Percentiles rank a stretch among this genome's conserved stretches.
These are phyloP conservation scores for Mangifera indica DNA, from an alignment of 345 rosid species.

Conservation along the genomic window DNA sequence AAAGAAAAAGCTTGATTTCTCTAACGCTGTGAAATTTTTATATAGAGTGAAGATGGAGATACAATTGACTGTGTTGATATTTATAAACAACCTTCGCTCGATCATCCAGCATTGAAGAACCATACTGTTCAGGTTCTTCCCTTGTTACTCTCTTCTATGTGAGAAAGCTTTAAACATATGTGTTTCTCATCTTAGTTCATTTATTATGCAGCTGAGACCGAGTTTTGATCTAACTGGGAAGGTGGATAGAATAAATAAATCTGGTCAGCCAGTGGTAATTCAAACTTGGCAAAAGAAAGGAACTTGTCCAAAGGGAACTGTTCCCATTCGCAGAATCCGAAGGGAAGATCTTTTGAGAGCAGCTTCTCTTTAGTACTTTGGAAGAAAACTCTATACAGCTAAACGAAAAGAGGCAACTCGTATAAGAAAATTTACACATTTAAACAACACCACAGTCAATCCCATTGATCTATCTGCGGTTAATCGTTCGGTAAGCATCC, in stretches of 20 bases:
- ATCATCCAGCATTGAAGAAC: conserved; percentile 27
- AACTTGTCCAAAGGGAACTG: conserved; percentile 41
- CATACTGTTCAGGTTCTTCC: conserved; percentile 31
- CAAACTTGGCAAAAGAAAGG: conserved; percentile 51
- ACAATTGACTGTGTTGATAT: conserved; percentile 37
- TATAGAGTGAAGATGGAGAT: conserved; percentile 29
- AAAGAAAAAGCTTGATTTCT: background rate
- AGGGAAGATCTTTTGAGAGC: conserved; percentile 39
- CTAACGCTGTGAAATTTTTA: background rate
- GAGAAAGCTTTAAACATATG: too few relatives aligned
- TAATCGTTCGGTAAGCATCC: conserved; percentile 33
- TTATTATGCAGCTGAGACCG: conserved; percentile 38
- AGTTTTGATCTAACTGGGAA: conserved; percentile 20
- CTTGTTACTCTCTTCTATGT: background rate
- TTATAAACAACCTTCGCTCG: conserved; percentile 35
- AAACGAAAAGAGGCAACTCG: background rate
- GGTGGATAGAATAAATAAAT: background rate
- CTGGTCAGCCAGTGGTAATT: conserved; percentile 13
- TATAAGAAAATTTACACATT: background rate
- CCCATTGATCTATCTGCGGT: background rate
- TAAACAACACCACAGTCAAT: background rate
- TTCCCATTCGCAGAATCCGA: conserved; percentile 44
- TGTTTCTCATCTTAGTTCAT: background rate
- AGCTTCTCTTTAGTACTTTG: conserved; percentile 26
- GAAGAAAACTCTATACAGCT: conserved; percentile 18